These are phyloP conservation scores for Neurospora cerealis DNA, from an alignment of 495 filamentous ascomycete genomes.

Conservation along the genomic window DNA sequence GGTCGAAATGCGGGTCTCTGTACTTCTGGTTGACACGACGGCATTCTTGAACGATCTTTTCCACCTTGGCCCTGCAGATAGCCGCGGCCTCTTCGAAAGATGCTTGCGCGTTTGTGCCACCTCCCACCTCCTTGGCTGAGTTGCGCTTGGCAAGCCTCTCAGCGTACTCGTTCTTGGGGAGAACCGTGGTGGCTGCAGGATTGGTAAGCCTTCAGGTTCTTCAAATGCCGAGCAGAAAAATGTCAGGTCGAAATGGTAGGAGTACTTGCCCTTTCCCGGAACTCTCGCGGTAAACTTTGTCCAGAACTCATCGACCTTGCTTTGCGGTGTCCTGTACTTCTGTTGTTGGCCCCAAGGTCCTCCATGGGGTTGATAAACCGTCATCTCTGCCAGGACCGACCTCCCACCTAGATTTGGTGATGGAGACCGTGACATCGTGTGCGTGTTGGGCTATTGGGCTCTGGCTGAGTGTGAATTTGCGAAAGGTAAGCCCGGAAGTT, in stretches of 20 bases:
- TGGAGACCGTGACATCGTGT: not conserved
- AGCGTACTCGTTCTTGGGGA: conserved; percentile 65
- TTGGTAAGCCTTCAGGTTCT: not conserved
- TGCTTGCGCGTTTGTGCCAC: conserved; percentile 33
- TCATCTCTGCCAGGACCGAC: conserved; percentile 15
- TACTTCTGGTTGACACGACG: conserved; percentile 82
- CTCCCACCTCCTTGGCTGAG: conserved; percentile 20
- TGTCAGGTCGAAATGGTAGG: not conserved
- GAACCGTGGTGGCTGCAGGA: conserved; percentile 52
- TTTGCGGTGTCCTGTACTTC: conserved; percentile 52
- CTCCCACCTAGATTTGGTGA: not conserved
- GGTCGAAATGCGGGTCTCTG: conserved; percentile 79
- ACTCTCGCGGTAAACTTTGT: conserved; percentile 57
- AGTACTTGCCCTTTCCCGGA: conserved; percentile 39
- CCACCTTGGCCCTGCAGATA: conserved; percentile 63
- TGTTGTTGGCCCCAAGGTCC: conserved; percentile 8
- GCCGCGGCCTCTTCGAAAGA: conserved; percentile 66
- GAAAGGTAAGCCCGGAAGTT: not conserved
- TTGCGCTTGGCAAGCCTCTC: conserved; percentile 55
- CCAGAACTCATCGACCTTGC: conserved; percentile 71
- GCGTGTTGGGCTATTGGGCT: not conserved
- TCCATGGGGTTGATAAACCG: conserved; percentile 2
- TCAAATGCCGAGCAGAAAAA: not conserved
- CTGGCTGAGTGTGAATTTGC: not conserved
- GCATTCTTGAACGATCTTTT: conserved; percentile 76